A percentile compares a stretch with the other conserved stretches of the same genome.
Conservation (phyloP, 2,329 filamentous ascomycete species). For the Pseudopithomyces maydicus region DNA sequence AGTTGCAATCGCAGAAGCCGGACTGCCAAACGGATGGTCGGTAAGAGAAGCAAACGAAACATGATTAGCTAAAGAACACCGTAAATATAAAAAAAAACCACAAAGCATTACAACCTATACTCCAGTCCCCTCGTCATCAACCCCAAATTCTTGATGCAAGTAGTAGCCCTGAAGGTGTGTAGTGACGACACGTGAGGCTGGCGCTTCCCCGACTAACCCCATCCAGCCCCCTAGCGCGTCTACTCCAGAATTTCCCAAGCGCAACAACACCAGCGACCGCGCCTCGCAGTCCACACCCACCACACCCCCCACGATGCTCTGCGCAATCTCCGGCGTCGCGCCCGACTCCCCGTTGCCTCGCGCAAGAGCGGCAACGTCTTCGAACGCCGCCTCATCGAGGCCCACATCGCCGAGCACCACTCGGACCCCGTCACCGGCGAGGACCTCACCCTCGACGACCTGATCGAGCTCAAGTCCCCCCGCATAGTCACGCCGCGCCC, state of each 20-base stretch:
- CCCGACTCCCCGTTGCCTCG: conserved; percentile 92
- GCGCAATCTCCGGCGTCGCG: conserved; percentile 90
- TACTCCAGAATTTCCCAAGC: conserved; percentile 8
- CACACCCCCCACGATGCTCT: conserved; percentile 35
- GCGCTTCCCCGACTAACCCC: background rate
- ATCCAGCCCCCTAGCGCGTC: background rate
- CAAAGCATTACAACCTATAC: too few species aligned
- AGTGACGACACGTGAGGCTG: background rate
- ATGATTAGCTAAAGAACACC: too few species aligned
- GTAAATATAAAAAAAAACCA: too few species aligned
- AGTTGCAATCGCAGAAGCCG: too few species aligned
- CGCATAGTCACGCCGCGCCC: conserved; percentile 86
- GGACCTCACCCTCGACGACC: conserved; percentile 80
- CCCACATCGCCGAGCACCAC: conserved; percentile 90
- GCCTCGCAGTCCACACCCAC: conserved; percentile 1
- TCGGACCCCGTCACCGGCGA: conserved; percentile 91
- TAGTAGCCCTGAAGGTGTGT: too few species aligned
- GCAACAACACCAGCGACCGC: background rate
- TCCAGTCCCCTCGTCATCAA: too few species aligned
- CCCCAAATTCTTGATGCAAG: too few species aligned
- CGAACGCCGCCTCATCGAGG: conserved; percentile 92
- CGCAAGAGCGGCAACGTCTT: conserved; percentile 93
- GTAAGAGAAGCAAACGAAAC: too few species aligned
- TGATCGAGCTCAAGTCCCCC: conserved; percentile 83
- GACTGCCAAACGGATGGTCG: too few species aligned